These are phyloP conservation scores for Mucor sp. DNA, from an alignment of 371 early-diverging fungal species.

Conservation along the genomic window DNA sequence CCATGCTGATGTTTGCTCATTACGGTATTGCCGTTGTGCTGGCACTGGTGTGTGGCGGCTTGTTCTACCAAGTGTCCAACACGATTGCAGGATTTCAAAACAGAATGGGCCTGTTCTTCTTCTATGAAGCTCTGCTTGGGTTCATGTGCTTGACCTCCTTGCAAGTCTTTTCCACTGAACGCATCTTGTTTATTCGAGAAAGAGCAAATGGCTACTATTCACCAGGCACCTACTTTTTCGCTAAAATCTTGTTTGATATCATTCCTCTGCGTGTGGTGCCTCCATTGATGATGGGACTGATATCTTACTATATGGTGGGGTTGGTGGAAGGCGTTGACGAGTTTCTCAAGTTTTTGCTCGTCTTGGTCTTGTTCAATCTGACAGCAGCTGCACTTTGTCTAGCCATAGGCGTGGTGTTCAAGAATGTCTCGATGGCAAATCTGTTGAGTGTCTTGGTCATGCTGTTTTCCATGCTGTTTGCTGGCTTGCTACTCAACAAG, in stretches of 20 bases:
- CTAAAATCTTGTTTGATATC: conserved; percentile 82
- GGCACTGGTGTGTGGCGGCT: conserved; percentile 74
- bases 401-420: conserved; percentile 75
- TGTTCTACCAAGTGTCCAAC: conserved; percentile 81
- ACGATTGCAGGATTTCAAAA: conserved; percentile 88
- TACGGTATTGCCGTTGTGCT: conserved; percentile 75
- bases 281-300: conserved; percentile 82
- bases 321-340: conserved; percentile 65
- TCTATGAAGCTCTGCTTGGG: conserved; percentile 80
- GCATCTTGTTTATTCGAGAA: conserved; percentile 81
- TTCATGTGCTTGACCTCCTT: conserved; percentile 79
- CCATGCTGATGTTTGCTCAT: conserved; percentile 82
- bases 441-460: conserved; percentile 79
- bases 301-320: conserved; percentile 90
- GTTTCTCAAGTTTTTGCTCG: conserved; percentile 83
- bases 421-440: conserved; percentile 79
- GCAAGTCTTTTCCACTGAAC: conserved; percentile 72
- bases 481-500: conserved; percentile 87
- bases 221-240: conserved; percentile 72
- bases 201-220: conserved; percentile 87
- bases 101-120: conserved; percentile 85
- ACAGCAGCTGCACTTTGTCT: conserved; percentile 83
- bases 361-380: conserved; percentile 85
- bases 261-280: conserved; percentile 89
- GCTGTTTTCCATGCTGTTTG: conserved; percentile 90